These are phyloP conservation scores for Penicillium freii DNA, from an alignment of 2,329 filamentous ascomycete genomes.

Conservation along the genomic window DNA sequence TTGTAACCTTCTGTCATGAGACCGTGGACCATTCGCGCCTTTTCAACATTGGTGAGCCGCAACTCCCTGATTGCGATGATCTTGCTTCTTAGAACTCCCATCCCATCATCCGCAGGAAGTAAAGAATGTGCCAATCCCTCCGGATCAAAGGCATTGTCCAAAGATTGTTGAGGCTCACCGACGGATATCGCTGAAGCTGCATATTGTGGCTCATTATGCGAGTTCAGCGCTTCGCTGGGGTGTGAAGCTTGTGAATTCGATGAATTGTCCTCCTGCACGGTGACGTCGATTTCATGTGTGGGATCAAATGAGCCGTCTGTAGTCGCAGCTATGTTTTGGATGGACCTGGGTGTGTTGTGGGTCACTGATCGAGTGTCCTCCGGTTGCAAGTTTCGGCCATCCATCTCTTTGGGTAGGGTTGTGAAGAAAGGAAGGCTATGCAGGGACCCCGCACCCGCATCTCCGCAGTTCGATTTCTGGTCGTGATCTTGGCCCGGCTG, in stretches of 20 bases:
- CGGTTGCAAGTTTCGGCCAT: slow-evolving; percentile 18
- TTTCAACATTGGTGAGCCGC: slow-evolving; percentile 59
- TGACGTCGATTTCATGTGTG: background rate
- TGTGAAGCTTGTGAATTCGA: background rate
- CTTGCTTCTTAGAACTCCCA: slow-evolving; percentile 63
- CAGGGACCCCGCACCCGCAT: slow-evolving; percentile 26
- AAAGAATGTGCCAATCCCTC: slow-evolving; percentile 23
- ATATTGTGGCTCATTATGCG: background rate
- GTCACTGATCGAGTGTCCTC: slow-evolving; percentile 14
- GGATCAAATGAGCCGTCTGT: background rate
- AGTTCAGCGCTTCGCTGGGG: background rate
- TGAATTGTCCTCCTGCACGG: background rate
- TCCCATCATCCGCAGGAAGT: slow-evolving; percentile 76
- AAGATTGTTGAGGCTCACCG: background rate
- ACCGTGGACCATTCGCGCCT: slow-evolving; percentile 69
- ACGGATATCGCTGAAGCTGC: background rate
- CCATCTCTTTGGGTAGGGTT: slow-evolving; percentile 25
- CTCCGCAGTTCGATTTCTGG: slow-evolving; percentile 13
- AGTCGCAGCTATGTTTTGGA: background rate
- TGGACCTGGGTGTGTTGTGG: slow-evolving; percentile 2
- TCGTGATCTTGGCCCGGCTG: slow-evolving; percentile 15
- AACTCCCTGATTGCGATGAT: slow-evolving; percentile 68
- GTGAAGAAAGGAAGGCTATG: slow-evolving; percentile 23
- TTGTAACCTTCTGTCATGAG: slow-evolving; percentile 68
- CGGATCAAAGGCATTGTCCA: slow-evolving; percentile 7